Percentiles rank a stretch among this genome's conserved stretches.
Evolutionary conservation across 2,329 filamentous ascomycete species (phyloP).

Genomic region (Hymenoscyphus scutula): DNA sequence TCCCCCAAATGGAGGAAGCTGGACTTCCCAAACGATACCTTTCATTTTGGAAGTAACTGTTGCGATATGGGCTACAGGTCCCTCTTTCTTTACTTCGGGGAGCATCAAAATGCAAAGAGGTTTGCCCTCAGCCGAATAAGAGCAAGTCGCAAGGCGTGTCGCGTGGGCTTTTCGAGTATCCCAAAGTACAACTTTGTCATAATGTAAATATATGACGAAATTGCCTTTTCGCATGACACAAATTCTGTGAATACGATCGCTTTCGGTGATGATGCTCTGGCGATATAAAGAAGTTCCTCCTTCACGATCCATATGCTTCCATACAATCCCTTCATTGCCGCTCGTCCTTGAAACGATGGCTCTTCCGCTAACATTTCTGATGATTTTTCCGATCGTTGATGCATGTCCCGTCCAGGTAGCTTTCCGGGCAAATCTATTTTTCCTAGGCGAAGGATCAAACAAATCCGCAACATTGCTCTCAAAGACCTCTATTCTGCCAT

Average conservation of each 20-base stretch:
- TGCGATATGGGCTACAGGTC: slow-evolving; percentile 68
- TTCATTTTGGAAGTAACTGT: slow-evolving; percentile 76
- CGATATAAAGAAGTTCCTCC: slow-evolving; percentile 56
- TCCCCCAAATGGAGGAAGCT: slow-evolving; percentile 46
- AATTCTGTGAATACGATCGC: slow-evolving; percentile 74
- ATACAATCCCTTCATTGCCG: slow-evolving; percentile 77
- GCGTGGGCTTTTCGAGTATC: slow-evolving; percentile 66
- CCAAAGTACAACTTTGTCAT: slow-evolving; percentile 72
- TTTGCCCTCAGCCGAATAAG: slow-evolving; percentile 63
- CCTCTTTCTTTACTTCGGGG: slow-evolving; percentile 54
- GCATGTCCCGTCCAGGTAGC: slow-evolving; percentile 83
- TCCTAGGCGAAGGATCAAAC: slow-evolving; percentile 67
- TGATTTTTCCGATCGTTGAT: slow-evolving; percentile 76
- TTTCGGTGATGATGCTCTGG: slow-evolving; percentile 65
- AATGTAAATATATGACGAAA: slow-evolving; percentile 77
- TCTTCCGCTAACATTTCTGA: slow-evolving; percentile 77
- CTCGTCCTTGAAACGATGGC: slow-evolving; percentile 79
- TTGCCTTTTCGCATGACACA: slow-evolving; percentile 74
- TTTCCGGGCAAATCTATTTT: slow-evolving; percentile 57
- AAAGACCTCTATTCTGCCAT: slow-evolving; percentile 80
- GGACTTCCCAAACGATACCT: slow-evolving; percentile 79
- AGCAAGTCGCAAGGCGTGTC: slow-evolving; percentile 53
- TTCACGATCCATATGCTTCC: slow-evolving; percentile 63
- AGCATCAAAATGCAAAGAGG: slow-evolving; percentile 78
- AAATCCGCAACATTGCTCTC: slow-evolving; percentile 75